phyloP scores from a whole-genome alignment of 768 basidiomycete genomes.

The Lentinus tigrinus region DNA sequence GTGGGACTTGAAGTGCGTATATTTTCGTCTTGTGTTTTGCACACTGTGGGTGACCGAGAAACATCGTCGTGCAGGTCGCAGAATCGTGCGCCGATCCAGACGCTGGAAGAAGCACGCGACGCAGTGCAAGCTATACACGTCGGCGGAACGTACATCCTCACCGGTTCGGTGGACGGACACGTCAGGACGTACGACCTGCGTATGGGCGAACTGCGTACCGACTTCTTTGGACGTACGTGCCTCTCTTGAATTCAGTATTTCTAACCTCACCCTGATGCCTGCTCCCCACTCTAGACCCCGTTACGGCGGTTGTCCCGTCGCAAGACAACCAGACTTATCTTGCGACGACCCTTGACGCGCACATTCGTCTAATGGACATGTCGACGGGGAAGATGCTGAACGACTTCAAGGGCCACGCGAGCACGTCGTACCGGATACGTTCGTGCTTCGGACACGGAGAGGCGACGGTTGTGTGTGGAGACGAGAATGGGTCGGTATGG shows the following conservation, averaged over 20 bases:
- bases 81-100: conserved; percentile 83
- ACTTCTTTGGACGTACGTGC: conserved; percentile 85
- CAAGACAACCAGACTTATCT: conserved; percentile 80
- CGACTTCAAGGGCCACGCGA: conserved; percentile 76
- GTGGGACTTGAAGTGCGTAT: conserved; percentile 84
- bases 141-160: conserved; percentile 60
- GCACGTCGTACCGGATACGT: conserved; percentile 73
- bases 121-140: conserved; percentile 80
- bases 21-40: not conserved
- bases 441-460: conserved; percentile 85
- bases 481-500: conserved; percentile 89
- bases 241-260: not conserved
- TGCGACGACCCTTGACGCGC: conserved; percentile 80
- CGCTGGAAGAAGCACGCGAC: conserved; percentile 85
- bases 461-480: conserved; percentile 79
- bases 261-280: not conserved
- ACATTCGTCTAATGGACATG: conserved; percentile 83
- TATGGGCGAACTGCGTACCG: conserved; percentile 85
- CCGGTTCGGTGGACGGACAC: conserved; percentile 90
- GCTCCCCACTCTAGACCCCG: conserved; percentile 63
- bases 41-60: not conserved
- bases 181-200: conserved; percentile 94
- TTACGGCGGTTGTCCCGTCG: conserved; percentile 80
- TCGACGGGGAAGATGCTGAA: conserved; percentile 82
- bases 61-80: conserved; percentile 50